Conservation (phyloP, 2,329 filamentous ascomycete genomes). For the Taxawa tesnikishii region DNA sequence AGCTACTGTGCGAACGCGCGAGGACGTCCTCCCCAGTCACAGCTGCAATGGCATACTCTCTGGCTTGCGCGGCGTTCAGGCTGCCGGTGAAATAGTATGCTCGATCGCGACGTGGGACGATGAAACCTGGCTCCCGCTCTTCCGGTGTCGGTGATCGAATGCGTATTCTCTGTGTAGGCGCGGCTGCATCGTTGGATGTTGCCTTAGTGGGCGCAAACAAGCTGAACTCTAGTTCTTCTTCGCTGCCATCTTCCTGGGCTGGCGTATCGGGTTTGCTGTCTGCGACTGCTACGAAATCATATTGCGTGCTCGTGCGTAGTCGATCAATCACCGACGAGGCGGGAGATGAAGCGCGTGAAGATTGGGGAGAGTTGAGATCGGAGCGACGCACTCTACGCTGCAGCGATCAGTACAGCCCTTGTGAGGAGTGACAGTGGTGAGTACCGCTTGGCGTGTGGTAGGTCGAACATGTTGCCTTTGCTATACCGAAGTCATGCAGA, state of each 20-base stretch:
- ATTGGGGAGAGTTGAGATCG: slow-evolving; percentile 7
- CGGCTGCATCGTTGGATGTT: slow-evolving; percentile 2
- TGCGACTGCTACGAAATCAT: slow-evolving; percentile 4
- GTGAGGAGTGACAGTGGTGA: neutral
- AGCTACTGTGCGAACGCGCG: slow-evolving; percentile 7
- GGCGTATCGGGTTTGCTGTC: neutral
- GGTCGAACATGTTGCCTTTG: neutral
- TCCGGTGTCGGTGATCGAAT: slow-evolving; percentile 14
- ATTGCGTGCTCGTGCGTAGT: slow-evolving; percentile 4
- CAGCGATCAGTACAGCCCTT: neutral
- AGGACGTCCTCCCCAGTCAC: slow-evolving; percentile 12
- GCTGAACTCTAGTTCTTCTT: slow-evolving; percentile 15
- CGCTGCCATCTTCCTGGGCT: slow-evolving; percentile 7
- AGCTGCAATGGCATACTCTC: slow-evolving; percentile 9
- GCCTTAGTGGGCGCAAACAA: slow-evolving; percentile 13
- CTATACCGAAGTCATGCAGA: too few species aligned
- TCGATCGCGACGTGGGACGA: slow-evolving; percentile 5
- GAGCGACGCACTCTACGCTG: slow-evolving; percentile 3
- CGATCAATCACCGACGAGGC: slow-evolving; percentile 3
- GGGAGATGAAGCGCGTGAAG: slow-evolving; percentile 4
- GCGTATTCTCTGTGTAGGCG: slow-evolving; percentile 10
- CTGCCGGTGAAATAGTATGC: slow-evolving; percentile 12
- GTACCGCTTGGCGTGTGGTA: neutral
- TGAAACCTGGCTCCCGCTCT: slow-evolving; percentile 9
- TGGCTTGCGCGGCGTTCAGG: slow-evolving; percentile 2